Evolutionary conservation across 768 basidiomycete genomes (phyloP).

Genomic region (Mycena galericulata): DNA sequence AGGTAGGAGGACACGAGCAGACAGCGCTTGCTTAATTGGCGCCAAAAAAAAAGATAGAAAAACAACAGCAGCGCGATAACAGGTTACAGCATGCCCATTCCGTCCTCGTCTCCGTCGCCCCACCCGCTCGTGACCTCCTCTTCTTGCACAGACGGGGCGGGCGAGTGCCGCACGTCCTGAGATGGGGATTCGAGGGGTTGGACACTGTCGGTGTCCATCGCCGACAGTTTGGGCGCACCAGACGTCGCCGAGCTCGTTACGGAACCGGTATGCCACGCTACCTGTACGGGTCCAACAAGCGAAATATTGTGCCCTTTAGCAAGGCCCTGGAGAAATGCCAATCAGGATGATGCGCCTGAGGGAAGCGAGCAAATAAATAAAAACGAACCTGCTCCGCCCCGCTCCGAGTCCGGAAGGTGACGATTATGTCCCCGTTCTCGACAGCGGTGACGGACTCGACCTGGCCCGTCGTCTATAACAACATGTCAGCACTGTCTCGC

Average conservation of each 20-base stretch:
- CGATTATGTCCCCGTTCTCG: slow-evolving; percentile 70
- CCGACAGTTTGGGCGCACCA: slow-evolving; percentile 30
- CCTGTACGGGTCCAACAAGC: slow-evolving; percentile 70
- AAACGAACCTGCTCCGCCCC: slow-evolving; percentile 79
- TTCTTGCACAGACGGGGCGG: slow-evolving; percentile 53
- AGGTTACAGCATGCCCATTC: slow-evolving; percentile 70
- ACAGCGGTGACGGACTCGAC: slow-evolving; percentile 71
- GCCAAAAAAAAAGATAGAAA: slow-evolving; percentile 3
- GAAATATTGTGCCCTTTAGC: slow-evolving; percentile 79
- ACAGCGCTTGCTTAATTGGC: neutral
- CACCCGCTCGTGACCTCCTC: slow-evolving; percentile 79
- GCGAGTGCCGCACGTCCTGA: slow-evolving; percentile 46
- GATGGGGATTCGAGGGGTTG: slow-evolving; percentile 32
- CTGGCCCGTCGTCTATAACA: slow-evolving; percentile 72
- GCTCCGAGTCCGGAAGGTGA: slow-evolving; percentile 77
- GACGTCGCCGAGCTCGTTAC: slow-evolving; percentile 37
- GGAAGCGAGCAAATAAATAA: too few species aligned
- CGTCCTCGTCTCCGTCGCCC: slow-evolving; percentile 78
- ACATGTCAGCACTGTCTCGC: slow-evolving; percentile 19
- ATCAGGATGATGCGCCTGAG: too few species aligned
- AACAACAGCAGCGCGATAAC: slow-evolving; percentile 8
- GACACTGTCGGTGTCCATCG: slow-evolving; percentile 27
- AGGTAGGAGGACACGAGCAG: neutral
- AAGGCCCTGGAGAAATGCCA: slow-evolving; percentile 76
- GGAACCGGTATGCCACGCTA: slow-evolving; percentile 71